These are phyloP conservation scores for Ramichloridium luteum DNA, from an alignment of 2,329 filamentous ascomycete genomes.

Conservation along the genomic window DNA sequence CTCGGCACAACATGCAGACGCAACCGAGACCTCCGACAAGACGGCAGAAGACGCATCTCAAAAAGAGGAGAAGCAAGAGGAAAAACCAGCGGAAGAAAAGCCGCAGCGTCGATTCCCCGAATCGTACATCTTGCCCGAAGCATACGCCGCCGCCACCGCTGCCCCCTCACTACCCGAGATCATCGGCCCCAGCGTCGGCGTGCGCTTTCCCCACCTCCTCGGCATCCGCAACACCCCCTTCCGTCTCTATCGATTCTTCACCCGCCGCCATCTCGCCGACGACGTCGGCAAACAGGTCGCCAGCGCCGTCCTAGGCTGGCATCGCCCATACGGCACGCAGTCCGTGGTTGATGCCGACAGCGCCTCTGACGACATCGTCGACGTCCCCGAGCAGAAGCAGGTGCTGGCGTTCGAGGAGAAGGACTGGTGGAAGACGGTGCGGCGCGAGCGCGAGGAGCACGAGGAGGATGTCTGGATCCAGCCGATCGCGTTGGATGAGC, in stretches of 20 bases:
- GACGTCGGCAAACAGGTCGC: slow-evolving; percentile 78
- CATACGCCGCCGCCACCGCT: slow-evolving; percentile 56
- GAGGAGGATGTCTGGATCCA: slow-evolving; percentile 59
- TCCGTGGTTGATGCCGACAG: slow-evolving; percentile 11
- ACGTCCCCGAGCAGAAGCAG: slow-evolving; percentile 49
- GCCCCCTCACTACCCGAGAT: slow-evolving; percentile 55
- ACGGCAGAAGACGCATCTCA: slow-evolving; percentile 6
- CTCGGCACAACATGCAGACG: slow-evolving; percentile 7
- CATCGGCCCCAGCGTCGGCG: slow-evolving; percentile 58
- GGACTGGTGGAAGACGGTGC: slow-evolving; percentile 74
- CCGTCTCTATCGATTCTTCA: slow-evolving; percentile 78
- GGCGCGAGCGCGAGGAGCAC: slow-evolving; percentile 38
- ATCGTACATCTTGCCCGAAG: slow-evolving; percentile 60
- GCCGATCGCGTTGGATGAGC: slow-evolving; percentile 56
- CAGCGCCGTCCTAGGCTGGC: slow-evolving; percentile 58
- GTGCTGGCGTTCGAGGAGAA: slow-evolving; percentile 59
- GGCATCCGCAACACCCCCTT: slow-evolving; percentile 85
- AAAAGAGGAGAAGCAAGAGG: slow-evolving; percentile 19
- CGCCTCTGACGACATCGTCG: slow-evolving; percentile 13
- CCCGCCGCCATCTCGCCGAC: slow-evolving; percentile 72
- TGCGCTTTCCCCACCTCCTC: slow-evolving; percentile 78
- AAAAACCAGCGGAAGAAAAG: slow-evolving; percentile 29
- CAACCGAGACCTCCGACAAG: slow-evolving; percentile 3
- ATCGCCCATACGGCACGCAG: slow-evolving; percentile 34
- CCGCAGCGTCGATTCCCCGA: slow-evolving; percentile 47